Evolutionary conservation across 441 rosid species (phyloP).

Genomic region (Rhodomyrtus psidioides): DNA sequence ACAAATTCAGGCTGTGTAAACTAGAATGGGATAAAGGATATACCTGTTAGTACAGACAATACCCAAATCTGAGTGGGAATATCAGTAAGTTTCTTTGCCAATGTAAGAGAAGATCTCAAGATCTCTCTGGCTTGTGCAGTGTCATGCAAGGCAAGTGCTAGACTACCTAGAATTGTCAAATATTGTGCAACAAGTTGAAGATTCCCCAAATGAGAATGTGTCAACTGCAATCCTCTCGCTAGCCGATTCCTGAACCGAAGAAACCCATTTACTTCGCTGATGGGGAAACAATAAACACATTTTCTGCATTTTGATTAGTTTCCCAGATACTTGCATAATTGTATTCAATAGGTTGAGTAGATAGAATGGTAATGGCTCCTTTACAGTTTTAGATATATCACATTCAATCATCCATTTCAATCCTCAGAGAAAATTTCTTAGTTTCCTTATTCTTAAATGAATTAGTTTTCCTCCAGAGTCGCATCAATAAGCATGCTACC

Average conservation of each 20-base stretch:
- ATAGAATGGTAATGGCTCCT: not conserved
- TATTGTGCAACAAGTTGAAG: slow-evolving; percentile 95
- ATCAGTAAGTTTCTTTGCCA: slow-evolving; percentile 85
- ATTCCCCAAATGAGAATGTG: slow-evolving; percentile 86
- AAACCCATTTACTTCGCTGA: slow-evolving; percentile 1
- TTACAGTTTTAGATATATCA: not conserved
- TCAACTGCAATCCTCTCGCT: slow-evolving; percentile 93
- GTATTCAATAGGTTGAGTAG: not conserved
- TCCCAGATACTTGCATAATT: not conserved
- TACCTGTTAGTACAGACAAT: slow-evolving; percentile 81
- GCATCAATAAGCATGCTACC: not conserved
- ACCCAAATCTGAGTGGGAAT: slow-evolving; percentile 96
- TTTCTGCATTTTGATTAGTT: not conserved
- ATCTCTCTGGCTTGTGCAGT: slow-evolving; percentile 90
- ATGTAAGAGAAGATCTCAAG: slow-evolving; percentile 78
- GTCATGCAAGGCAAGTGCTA: slow-evolving; percentile 91
- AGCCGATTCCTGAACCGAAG: slow-evolving; percentile 61
- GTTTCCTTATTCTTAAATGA: not conserved
- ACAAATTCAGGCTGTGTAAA: not conserved
- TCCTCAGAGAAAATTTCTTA: not conserved
- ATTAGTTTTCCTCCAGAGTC: not conserved
- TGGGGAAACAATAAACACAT: slow-evolving; percentile 1
- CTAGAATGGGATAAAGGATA: not conserved
- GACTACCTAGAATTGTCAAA: slow-evolving; percentile 79
- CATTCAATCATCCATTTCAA: not conserved